Evolutionary conservation across 2,329 filamentous ascomycete species (phyloP), one percentile per base, ranked within the genome.

Genomic region (Diplodia sapinea): DNA sequence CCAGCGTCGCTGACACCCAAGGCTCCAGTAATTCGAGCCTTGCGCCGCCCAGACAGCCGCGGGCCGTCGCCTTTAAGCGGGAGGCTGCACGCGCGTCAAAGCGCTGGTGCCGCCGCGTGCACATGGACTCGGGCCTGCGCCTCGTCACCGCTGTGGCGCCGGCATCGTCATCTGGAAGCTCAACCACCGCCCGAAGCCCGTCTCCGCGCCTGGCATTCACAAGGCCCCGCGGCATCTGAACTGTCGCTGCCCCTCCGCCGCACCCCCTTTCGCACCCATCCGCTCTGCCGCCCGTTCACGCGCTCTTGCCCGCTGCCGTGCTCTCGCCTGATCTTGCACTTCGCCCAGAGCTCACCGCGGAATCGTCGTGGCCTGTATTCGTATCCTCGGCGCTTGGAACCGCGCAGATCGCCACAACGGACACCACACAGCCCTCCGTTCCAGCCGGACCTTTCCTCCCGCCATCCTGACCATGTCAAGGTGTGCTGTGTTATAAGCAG

Each of bases 91-190:
- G 47, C 59, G 59, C 59, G 59, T 63, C 59, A 31, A 15, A 31
- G 23, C n/a, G 59, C 59, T 23, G 43, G 47, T 63, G 43, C 40
- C 31, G 56, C 26, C 43, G 59, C 47, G 17, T 63, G 59, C 47
- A 49, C 59, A 51, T 51, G 9, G 50, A 36, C 11, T 26, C 11
- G 47, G 47, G 59, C 43, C 59, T 63, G 59, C 47, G 57, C 59
- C 40, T 63, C 59, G 59, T 63, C 59, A 47, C 68, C 38, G 49
- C 67, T 49, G 47, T 68, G 65, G 59, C 65, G 68, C 61, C 56
- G 40, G n/a, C 51, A 52, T 55, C 65, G 55, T 54, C 57, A 54
- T 62, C 49, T 64, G 57, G 38, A 66, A 64, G 54, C 54, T 68
- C 40, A 40, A 66, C 36, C 57, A 51, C 36, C 49, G 38, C 51